phyloP scores from a whole-genome alignment of 371 early-diverging fungal genomes.

The Caulochytrium protostelioides region DNA sequence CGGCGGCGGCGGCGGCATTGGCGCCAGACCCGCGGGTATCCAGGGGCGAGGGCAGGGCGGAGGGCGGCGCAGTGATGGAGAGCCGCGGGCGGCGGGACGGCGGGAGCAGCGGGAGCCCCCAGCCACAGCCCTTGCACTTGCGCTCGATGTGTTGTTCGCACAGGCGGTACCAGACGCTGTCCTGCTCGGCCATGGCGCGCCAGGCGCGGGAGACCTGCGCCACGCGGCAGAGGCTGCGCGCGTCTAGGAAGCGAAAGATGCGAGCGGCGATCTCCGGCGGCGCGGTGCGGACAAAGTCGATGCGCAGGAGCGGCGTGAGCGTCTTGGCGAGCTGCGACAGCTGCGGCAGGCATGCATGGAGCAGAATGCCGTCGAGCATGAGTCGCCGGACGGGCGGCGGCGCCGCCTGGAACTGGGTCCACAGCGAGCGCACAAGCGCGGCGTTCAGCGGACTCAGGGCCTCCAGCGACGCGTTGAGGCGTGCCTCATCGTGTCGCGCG shows the following conservation, averaged over 20 bases:
- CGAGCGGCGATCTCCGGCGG: slow-evolving; percentile 57
- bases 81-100: slow-evolving; percentile 15
- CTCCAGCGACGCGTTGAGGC: no score
- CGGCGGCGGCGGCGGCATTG: slow-evolving; percentile 16
- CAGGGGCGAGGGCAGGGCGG: not conserved
- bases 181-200: slow-evolving; percentile 65
- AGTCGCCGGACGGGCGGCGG: slow-evolving; percentile 22
- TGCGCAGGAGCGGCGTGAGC: slow-evolving; percentile 26
- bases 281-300: slow-evolving; percentile 54
- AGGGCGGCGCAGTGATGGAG: slow-evolving; percentile 11
- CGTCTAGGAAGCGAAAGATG: slow-evolving; percentile 71
- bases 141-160: slow-evolving; percentile 91
- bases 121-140: slow-evolving; percentile 83
- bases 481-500: no score
- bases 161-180: slow-evolving; percentile 79
- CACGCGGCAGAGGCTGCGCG: slow-evolving; percentile 68
- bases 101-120: slow-evolving; percentile 37
- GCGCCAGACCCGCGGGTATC: slow-evolving; percentile 5
- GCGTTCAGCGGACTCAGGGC: no score
- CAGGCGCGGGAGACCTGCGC: slow-evolving; percentile 65
- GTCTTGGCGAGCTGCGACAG: slow-evolving; percentile 22
- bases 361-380: slow-evolving; percentile 44
- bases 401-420: slow-evolving; percentile 26
- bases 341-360: slow-evolving; percentile 50
- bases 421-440: slow-evolving; percentile 14